Conservation (phyloP, 495 filamentous ascomycete species). For the Neurospora sp. region DNA sequence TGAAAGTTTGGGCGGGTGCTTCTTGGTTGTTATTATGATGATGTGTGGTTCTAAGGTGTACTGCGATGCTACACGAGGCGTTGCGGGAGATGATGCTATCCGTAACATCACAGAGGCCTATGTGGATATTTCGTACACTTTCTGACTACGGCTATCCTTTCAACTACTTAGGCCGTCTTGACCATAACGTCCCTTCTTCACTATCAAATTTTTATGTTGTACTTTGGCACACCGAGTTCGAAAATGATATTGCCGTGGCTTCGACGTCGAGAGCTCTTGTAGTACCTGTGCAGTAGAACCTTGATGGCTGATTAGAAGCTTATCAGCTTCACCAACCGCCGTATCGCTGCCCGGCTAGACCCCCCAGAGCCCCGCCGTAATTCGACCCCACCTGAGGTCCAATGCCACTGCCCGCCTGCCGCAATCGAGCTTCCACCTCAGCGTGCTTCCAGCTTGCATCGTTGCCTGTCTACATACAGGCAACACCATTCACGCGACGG, state of each 20-base stretch:
- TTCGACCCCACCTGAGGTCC: neutral
- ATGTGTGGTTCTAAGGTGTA: neutral
- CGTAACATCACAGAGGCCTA: neutral
- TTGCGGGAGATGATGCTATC: neutral
- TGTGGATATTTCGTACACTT: neutral
- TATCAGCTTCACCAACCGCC: neutral
- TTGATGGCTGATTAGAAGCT: neutral
- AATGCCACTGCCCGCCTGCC: neutral
- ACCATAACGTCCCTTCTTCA: neutral
- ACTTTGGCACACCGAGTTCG: neutral
- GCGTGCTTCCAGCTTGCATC: neutral
- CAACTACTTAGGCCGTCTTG: neutral
- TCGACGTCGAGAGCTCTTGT: neutral
- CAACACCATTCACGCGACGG: neutral
- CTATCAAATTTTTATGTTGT: neutral
- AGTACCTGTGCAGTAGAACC: neutral
- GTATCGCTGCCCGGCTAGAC: neutral
- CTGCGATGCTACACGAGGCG: neutral
- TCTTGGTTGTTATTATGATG: neutral
- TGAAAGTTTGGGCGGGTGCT: neutral
- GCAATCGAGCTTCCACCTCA: neutral
- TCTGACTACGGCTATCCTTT: neutral
- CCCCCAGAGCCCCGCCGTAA: neutral
- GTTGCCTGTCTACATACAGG: neutral
- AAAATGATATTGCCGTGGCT: neutral